Conservation (phyloP, 352 stramenopile genomes). For the Hyaloperonospora arabidopsidis region DNA sequence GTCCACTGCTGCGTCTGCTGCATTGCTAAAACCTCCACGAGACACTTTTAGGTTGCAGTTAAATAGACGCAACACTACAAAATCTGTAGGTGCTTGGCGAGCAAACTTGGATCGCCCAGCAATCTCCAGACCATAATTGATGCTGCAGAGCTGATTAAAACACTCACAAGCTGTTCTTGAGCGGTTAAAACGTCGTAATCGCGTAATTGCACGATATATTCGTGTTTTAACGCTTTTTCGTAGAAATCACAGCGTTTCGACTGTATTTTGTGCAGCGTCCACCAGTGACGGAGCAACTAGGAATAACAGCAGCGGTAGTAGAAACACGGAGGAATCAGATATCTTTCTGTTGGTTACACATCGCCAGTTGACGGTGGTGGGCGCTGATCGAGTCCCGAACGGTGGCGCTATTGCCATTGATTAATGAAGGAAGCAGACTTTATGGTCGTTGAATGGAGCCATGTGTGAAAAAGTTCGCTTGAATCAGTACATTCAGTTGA, state of each 20-base stretch:
- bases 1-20: neutral
- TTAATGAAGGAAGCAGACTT: no score
- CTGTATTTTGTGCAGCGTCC: conserved; percentile 8
- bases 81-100: conserved; percentile 43
- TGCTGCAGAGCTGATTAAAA: conserved; percentile 9
- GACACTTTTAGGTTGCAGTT: conserved; percentile 21
- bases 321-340: no score
- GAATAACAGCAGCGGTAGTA: no score
- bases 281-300: neutral
- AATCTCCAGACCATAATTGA: conserved; percentile 25
- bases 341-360: no score
- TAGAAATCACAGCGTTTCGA: conserved; percentile 32
- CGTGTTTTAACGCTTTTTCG: conserved; percentile 22
- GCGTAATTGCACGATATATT: conserved; percentile 37
- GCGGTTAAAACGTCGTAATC: conserved; percentile 21
- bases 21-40: neutral
- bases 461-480: no score
- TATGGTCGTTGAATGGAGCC: no score
- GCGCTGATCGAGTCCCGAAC: no score
- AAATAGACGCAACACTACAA: conserved; percentile 49
- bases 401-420: no score
- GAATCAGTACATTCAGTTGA: no score
- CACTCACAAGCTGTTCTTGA: conserved; percentile 34
- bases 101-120: conserved; percentile 23
- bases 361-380: no score